Evolutionary conservation across 306 rosid genomes (phyloP).

Genomic region (Cucumis hystrix): DNA sequence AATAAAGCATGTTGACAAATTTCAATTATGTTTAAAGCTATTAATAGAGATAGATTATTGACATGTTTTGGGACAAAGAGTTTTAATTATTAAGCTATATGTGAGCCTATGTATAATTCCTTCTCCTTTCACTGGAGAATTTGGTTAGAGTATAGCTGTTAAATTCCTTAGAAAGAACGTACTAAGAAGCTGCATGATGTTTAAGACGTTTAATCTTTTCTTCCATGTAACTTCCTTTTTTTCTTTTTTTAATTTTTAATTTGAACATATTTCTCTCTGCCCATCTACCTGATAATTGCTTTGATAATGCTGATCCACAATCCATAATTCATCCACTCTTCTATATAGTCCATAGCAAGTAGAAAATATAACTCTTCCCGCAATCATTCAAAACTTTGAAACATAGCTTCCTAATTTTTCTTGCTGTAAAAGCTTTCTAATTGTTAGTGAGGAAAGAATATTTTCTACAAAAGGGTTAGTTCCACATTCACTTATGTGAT

Average conservation of each 20-base stretch:
- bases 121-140: constrained; percentile 90
- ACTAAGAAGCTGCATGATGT: background rate
- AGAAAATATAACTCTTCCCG: background rate
- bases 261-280: background rate
- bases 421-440: background rate
- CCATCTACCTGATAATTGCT: background rate
- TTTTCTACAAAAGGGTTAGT: background rate
- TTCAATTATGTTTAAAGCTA: constrained; percentile 16
- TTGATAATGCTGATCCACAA: background rate
- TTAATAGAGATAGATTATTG: constrained; percentile 36
- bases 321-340: background rate
- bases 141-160: background rate
- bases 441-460: background rate
- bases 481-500: background rate
- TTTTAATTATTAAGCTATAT: constrained; percentile 16
- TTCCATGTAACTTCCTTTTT: background rate
- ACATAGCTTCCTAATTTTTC: background rate
- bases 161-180: background rate
- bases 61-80: constrained; percentile 49
- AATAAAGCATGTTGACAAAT: background rate
- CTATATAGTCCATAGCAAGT: background rate
- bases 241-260: background rate
- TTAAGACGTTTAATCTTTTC: background rate
- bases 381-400: background rate
- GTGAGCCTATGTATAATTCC: constrained; percentile 49